Evolutionary conservation across 106 monocot species (phyloP).

Genomic region (Gastrodia elata): DNA sequence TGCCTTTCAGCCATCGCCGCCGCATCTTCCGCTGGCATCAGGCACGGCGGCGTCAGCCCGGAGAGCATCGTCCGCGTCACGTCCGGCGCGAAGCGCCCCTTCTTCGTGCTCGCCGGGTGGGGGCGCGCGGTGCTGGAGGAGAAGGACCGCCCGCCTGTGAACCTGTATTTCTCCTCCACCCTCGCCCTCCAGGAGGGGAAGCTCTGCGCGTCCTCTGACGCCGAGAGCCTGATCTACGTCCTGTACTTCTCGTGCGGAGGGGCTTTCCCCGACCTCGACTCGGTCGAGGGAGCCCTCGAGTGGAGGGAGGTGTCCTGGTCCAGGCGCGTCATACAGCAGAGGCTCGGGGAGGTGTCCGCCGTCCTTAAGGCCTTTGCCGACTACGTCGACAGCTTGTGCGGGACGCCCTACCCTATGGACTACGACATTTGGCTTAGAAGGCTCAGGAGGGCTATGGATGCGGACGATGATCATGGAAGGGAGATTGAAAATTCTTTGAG

Average conservation of each 20-base stretch:
- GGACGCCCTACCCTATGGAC: conserved; percentile 84
- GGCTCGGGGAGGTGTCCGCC: conserved; percentile 80
- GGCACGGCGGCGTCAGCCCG: conserved; percentile 79
- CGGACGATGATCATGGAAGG: conserved; percentile 84
- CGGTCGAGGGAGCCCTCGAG: conserved; percentile 77
- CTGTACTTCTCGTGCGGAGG: conserved; percentile 82
- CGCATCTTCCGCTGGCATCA: conserved; percentile 66
- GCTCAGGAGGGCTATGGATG: conserved; percentile 56
- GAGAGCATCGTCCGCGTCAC: conserved; percentile 67
- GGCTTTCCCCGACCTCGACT: conserved; percentile 60
- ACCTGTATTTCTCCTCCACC: conserved; percentile 83
- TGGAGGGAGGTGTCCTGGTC: conserved; percentile 94
- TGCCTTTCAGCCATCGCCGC: conserved; percentile 70
- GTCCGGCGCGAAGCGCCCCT: conserved; percentile 28
- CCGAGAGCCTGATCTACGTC: conserved; percentile 89
- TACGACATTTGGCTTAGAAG: conserved; percentile 95
- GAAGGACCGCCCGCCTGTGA: conserved; percentile 71
- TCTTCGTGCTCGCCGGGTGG: conserved; percentile 83
- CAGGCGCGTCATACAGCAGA: conserved; percentile 81
- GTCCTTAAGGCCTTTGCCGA: conserved; percentile 96
- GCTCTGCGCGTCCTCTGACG: conserved; percentile 79
- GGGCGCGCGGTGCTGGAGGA: conserved; percentile 92
- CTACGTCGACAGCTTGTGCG: conserved; percentile 94
- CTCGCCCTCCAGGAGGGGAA: conserved; percentile 86
- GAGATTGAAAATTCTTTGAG: conserved; percentile 36